Conservation (phyloP, 2,329 filamentous ascomycete genomes). For the Fusarium staphyleae region DNA sequence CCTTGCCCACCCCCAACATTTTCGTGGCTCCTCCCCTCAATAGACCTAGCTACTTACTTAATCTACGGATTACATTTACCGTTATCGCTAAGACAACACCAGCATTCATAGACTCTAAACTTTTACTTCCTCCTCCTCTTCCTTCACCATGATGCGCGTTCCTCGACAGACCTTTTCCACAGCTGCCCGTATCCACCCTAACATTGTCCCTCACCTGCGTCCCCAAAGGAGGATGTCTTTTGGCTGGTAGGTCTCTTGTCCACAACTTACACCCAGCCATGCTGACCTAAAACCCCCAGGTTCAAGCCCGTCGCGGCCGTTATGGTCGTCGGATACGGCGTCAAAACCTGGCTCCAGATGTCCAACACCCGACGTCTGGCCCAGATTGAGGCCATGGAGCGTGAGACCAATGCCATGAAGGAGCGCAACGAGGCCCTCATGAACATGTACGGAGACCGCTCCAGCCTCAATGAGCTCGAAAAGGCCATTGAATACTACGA, state of each 20-base stretch:
- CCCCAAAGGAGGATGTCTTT: constrained; percentile 38
- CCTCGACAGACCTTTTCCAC: constrained; percentile 41
- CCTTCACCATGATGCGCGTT: constrained; percentile 37
- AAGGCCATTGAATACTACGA: constrained; percentile 57
- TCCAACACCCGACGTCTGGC: constrained; percentile 40
- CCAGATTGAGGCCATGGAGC: constrained; percentile 44
- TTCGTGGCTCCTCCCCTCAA: constrained; percentile 22
- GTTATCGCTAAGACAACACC: constrained; percentile 22
- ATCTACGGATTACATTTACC: constrained; percentile 11
- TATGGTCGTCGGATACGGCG: constrained; percentile 46
- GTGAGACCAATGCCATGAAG: constrained; percentile 46
- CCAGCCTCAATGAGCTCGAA: constrained; percentile 57
- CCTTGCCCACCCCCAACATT: constrained; percentile 23
- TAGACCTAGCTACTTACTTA: constrained; percentile 27
- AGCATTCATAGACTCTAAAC: constrained; percentile 8
- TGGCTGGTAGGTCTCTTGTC: constrained; percentile 32
- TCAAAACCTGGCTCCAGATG: constrained; percentile 45
- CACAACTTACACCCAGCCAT: constrained; percentile 5
- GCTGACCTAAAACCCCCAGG: constrained; percentile 35
- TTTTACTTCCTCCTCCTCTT: constrained; percentile 10
- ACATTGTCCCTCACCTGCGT: constrained; percentile 41
- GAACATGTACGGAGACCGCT: constrained; percentile 59
- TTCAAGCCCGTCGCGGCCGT: constrained; percentile 44
- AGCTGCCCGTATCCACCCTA: constrained; percentile 40
- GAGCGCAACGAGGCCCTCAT: constrained; percentile 53